phyloP scores from a whole-genome alignment of 148 eudicot genomes.

The Rhododendron simsii region DNA sequence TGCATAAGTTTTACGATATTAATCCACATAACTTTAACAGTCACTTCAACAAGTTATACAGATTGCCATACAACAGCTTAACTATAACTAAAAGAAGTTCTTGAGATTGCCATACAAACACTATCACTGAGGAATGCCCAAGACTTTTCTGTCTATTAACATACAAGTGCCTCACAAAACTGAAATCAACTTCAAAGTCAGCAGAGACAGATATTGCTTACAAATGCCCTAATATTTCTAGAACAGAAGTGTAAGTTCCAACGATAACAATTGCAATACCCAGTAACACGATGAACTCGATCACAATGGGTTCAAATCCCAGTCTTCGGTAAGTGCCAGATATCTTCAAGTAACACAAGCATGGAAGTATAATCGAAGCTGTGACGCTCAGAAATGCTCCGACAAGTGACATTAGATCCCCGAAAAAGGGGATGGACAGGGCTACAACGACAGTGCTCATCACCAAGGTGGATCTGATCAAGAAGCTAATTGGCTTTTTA shows the following conservation, averaged over 20 bases:
- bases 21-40: background rate
- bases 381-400: conserved; percentile 45
- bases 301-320: conserved; percentile 20
- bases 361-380: conserved; percentile 39
- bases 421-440: conserved; percentile 41
- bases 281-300: conserved; percentile 21
- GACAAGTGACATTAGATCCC: conserved; percentile 42
- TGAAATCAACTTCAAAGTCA: background rate
- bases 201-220: background rate
- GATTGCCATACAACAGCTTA: background rate
- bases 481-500: conserved; percentile 21
- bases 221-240: conserved; percentile 25
- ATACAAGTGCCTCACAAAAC: background rate
- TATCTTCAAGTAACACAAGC: conserved; percentile 58
- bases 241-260: conserved; percentile 47
- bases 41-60: background rate
- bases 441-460: conserved; percentile 42
- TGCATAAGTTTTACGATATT: no score
- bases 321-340: conserved; percentile 16
- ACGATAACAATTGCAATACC: conserved; percentile 30
- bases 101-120: background rate
- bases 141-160: background rate
- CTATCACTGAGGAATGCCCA: background rate
- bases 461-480: conserved; percentile 35
- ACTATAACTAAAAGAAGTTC: background rate